Evolutionary conservation across 441 rosid species (phyloP).

Genomic region (Syzygium syzygioides): DNA sequence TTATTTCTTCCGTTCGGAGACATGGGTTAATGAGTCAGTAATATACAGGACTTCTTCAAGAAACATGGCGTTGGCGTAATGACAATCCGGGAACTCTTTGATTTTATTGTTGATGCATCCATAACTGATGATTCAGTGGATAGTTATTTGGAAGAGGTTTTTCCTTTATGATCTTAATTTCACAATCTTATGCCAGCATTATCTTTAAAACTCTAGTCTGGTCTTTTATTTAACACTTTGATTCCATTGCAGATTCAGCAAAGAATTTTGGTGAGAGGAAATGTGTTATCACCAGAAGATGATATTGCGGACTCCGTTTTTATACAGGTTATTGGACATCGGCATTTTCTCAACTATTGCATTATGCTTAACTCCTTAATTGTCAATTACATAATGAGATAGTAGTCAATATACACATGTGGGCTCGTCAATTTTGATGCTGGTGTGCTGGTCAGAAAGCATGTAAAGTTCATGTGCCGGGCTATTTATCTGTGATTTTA

Average conservation of each 20-base stretch:
- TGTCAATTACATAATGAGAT: not conserved
- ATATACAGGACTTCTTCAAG: slow-evolving; percentile 71
- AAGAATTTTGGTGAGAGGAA: slow-evolving; percentile 62
- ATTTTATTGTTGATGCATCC: slow-evolving; percentile 84
- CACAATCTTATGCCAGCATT: not conserved
- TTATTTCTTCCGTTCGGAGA: not conserved
- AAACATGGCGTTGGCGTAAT: slow-evolving; percentile 93
- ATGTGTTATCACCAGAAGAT: slow-evolving; percentile 59
- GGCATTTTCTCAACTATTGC: not conserved
- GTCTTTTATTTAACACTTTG: slow-evolving; percentile 7
- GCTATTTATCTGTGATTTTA: not conserved
- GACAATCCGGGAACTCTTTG: slow-evolving; percentile 87
- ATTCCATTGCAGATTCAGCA: slow-evolving; percentile 57
- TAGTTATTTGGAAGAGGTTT: slow-evolving; percentile 82
- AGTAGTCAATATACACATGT: not conserved
- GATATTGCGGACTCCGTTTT: slow-evolving; percentile 92
- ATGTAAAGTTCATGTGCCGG: not conserved
- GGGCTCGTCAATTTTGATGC: not conserved
- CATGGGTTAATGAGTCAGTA: not conserved
- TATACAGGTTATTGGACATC: slow-evolving; percentile 42
- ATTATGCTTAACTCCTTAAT: not conserved
- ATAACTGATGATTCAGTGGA: slow-evolving; percentile 73
- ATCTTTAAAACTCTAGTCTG: not conserved
- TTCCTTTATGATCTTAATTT: not conserved
- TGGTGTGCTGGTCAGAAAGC: not conserved